Base-by-base conservation (phyloP, 2,329 filamentous ascomycete genomes). In the Tetracladium maxilliforme region DNA sequence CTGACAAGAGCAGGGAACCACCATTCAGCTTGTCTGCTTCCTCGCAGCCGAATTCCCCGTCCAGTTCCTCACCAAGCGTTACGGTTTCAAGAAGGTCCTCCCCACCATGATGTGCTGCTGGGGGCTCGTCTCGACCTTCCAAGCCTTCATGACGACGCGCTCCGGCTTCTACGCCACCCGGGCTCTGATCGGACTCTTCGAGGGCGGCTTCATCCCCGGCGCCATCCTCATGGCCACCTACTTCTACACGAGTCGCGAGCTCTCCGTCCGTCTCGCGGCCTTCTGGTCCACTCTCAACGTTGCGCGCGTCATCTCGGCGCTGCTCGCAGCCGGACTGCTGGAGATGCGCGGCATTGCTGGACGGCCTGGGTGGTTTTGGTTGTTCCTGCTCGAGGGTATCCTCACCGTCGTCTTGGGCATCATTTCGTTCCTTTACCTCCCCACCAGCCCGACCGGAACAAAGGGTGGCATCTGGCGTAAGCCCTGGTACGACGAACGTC, bases 221-320 rank as follows among this genome's bases (percentile, higher is more conserved):
- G 64, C 61, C 8, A 66, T 77, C 24, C 52, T 76, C 2, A 80
- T 77, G 43, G 56, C 77, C 2, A 71, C 67, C 3, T 82, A 82
- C 45, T 83, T 76, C 47, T 83, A 80, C 51, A 81, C 64, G 4
- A 67, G 66, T 2, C 59, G 57, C 26, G 77, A 83, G 41, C 51
- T 83, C 1, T 71, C 75, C 0, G 59, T 66, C 16, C 64, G 78
- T 0, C 54, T 83, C 7, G 69, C 70, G 21, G 72, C 60, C 39
- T 82, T 82, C 46, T 83, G 76, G 77, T 56, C 54, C 2, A 58
- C 56, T 3, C 45, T 61, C 14, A 59, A 55, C 26, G 36, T 56
- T 16, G 34, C 35, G 11, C 24, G 49, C 28, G 48, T 60, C 19
- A 51, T 58, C 17, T 58, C 64, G 1, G 64, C 68, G 10, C 43